Base-by-base conservation (phyloP, 202 grass and related monocot species). In the Digitaria exilis region DNA sequence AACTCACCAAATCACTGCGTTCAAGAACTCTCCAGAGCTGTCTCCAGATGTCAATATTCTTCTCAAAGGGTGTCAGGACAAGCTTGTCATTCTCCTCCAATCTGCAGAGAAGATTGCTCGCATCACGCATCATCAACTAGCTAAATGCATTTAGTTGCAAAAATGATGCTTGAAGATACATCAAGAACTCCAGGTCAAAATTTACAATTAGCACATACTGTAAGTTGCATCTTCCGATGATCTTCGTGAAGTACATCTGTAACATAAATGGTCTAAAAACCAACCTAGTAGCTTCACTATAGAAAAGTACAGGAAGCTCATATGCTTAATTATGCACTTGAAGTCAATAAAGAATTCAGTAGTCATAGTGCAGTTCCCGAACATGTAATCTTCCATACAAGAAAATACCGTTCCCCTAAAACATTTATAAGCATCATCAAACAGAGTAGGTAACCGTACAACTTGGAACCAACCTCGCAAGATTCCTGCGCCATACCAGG, bases 1-100 rank as follows among this genome's bases (percentile, higher is more conserved):
- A 85, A 72, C 83, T 76, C 48, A 91, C 89, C 81, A 87, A 66
- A 71, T 98, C 92, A 86, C 96, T 95, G 60, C 90, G 91, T 71
- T 98, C 96, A 49, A 98, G 77, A 35, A 98, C 96, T 92, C 90
- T 91, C 96, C 92, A 98, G 17, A 98, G 92, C 77, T 98, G 92
- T 73, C 96, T 93, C 92, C 96, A 98, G 71, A 95, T 93, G 64
- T 93, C 96, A 89, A 98, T 82, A 46, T 98, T 95, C 85, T 95
- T 98, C 82, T 98, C 92, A 85, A 90, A 98, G 16, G 96, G 96
- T 71, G 95, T 98, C 61, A 98, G 88, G 9, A 98, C 80, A 86
- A 95, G 88, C 44, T 83, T 98, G 58, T 95, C 90, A 68, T 98
- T 98, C 77, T 95, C 95, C 80, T 98, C 92, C 50, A 98, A 77